Evolutionary conservation across 805 yeast genomes (phyloP), one percentile per base, ranked within the genome.

Genomic region (Candida suzukii): DNA sequence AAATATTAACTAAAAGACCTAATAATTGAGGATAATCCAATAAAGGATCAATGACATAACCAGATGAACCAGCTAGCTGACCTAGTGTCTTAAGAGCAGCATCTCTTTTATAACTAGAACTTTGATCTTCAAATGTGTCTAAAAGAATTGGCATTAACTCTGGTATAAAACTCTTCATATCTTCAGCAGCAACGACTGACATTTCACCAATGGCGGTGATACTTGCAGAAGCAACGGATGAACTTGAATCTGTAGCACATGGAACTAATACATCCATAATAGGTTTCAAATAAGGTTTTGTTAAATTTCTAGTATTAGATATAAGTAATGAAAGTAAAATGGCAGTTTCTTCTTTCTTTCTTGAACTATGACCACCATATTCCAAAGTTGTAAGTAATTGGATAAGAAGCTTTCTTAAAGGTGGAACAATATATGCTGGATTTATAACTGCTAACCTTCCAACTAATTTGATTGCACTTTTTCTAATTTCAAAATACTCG

Each of bases 351-450:
- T 93, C 99, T 51, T 83, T 85, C 48, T 80, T 83, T 21, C 83
- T 63, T 2, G 77, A 52, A 27, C 88, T 74, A 35, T 80, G 75
- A 11, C 83, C 79, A 2, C 95, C 84, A 58, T 81, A 88, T 52
- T 88, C 95, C 39, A 93, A 66, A 45, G 86, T 85, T 0, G 96
- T 88, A 36, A 95, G 60, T 13, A 90, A 68, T 57, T 91, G 97
- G 35, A 93, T 78, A 46, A 95, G 63, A 0, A 91, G 78, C 57
- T 88, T 91, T 50, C 98, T 73, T 41, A 93, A 68, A 0, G 95
- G 86, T 0, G 99, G 99, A 30, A 91, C 88, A 47, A 93, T 86
- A 60, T 88, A 91, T 0, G 99, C 97, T 0, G 99, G 98, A 53
- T 93, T 93, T 32, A 88, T 82, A 2, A 77, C 64, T 0, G 96